Base-by-base conservation (phyloP, 129 eudicot species). In the Tanacetum coccineum region DNA sequence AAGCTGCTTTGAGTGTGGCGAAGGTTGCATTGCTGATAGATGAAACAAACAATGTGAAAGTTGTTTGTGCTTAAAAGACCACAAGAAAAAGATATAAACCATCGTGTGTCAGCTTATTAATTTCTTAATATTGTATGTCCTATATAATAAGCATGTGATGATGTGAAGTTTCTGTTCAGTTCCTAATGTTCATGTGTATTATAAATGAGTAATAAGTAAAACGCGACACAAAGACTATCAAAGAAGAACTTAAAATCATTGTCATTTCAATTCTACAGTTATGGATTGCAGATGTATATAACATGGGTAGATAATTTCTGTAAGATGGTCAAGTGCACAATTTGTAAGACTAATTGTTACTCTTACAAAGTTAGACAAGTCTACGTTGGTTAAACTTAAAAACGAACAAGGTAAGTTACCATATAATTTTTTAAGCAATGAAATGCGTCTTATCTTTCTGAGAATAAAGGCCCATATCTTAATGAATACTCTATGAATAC, bases 11-110 rank as follows among this genome's bases (percentile, higher is more conserved):
- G 70, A 72, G 62, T 72, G 76, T 0, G 76, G 70, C 61, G 76
- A 72, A 44, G 80, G 80, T 39, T 76, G 74, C 50, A 51, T 17
- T 68, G 74, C 22, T 75, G 64, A 68, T 75, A 39, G 79, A 75
- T 60, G 70, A 75, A 75, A 68, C 74, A 40, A 76, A 76, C 58
- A 59, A 40, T 3, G 70, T 51, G 39, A 75, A 61, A 39, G 74
- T 68, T 61, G 74, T 50, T 13, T 7, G 64, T 17, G 74, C 80
- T 46, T 68, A 30, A 30, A 30, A 30, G 39, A 30, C 39, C 40
- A 61, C 13, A 50, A 6, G 39, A 30, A 48, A 62, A 48, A 12
- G 14, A 50, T 28, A 62, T 28, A 50, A 7, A 51, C 13, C 4
- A 49, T 5, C 46, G 13, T 13, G 20, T 22, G 18, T 62, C 63